phyloP scores from a whole-genome alignment of 2,329 filamentous ascomycete genomes.

The Xylaria multiplex region DNA sequence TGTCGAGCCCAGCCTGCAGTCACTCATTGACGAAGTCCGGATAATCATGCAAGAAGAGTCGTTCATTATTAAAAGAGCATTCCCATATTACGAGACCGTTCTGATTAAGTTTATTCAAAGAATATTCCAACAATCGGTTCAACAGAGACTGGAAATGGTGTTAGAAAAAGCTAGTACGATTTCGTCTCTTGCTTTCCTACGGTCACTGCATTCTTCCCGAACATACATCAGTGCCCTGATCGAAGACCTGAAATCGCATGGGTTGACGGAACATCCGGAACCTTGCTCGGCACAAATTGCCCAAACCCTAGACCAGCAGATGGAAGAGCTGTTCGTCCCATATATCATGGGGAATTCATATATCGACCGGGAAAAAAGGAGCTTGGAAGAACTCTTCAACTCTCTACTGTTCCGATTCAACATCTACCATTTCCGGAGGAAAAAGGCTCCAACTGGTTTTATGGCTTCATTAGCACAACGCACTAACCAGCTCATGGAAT shows the following conservation, averaged over 20 bases:
- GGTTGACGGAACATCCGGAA: constrained; percentile 93
- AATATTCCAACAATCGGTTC: constrained; percentile 97
- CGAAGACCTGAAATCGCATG: constrained; percentile 93
- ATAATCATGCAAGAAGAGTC: constrained; percentile 98
- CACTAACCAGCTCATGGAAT: constrained; percentile 86
- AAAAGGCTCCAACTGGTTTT: constrained; percentile 90
- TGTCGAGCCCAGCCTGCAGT: constrained; percentile 91
- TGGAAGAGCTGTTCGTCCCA: constrained; percentile 81
- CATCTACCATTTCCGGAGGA: constrained; percentile 88
- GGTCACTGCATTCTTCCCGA: constrained; percentile 88
- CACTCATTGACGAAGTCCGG: constrained; percentile 91
- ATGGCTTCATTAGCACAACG: constrained; percentile 92
- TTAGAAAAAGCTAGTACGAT: constrained; percentile 92
- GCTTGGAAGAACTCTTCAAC: constrained; percentile 83
- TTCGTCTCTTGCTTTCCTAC: constrained; percentile 89
- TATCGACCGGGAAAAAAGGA: constrained; percentile 75
- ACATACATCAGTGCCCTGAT: constrained; percentile 88
- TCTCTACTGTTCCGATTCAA: constrained; percentile 96
- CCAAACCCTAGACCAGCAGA: constrained; percentile 75
- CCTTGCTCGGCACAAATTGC: constrained; percentile 87
- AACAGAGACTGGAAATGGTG: constrained; percentile 94
- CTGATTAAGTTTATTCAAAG: constrained; percentile 92
- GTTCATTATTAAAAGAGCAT: constrained; percentile 94
- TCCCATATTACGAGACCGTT: constrained; percentile 95
- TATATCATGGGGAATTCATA: constrained; percentile 76